These are phyloP conservation scores for Plenodomus lindquistii DNA, from an alignment of 2,329 filamentous ascomycete genomes.

Conservation along the genomic window DNA sequence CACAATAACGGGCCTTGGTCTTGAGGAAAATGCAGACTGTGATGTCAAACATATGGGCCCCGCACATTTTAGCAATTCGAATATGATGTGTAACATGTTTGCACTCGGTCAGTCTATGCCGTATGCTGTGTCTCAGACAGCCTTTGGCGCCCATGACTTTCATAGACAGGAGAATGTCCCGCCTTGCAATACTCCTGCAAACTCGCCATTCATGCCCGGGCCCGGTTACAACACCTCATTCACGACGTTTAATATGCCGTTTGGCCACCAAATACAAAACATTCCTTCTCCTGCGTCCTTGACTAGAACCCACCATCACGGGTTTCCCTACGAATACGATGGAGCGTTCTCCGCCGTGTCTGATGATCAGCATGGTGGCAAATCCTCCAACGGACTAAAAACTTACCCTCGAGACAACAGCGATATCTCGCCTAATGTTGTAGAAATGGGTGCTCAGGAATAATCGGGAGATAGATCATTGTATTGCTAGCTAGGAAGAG, in stretches of 20 bases:
- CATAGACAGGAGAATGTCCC: not conserved
- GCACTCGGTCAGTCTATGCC: slow-evolving; percentile 9
- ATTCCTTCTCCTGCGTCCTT: slow-evolving; percentile 2
- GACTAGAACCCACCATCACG: not conserved
- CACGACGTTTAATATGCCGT: slow-evolving; percentile 8
- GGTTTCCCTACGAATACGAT: slow-evolving; percentile 5
- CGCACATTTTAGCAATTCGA: slow-evolving; percentile 2
- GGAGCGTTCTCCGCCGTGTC: slow-evolving; percentile 1
- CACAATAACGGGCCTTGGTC: slow-evolving; percentile 6
- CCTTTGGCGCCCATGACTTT: slow-evolving; percentile 5
- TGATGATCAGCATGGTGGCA: not conserved
- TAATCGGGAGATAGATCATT: too few species aligned
- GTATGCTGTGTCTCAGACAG: slow-evolving; percentile 2
- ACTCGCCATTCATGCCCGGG: not conserved
- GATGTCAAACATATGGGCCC: slow-evolving; percentile 12
- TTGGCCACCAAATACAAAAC: slow-evolving; percentile 1
- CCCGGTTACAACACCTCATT: slow-evolving; percentile 12
- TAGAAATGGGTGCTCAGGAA: too few species aligned
- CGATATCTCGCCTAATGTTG: not conserved
- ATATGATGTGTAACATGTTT: slow-evolving; percentile 1
- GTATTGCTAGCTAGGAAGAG: too few species aligned
- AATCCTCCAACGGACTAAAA: slow-evolving; percentile 13
- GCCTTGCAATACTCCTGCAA: slow-evolving; percentile 3
- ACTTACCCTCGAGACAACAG: slow-evolving; percentile 5
- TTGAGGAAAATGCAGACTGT: slow-evolving; percentile 8